These are phyloP conservation scores for Diaporthe sp. DNA, from an alignment of 2,329 filamentous ascomycete species.

Conservation along the genomic window DNA sequence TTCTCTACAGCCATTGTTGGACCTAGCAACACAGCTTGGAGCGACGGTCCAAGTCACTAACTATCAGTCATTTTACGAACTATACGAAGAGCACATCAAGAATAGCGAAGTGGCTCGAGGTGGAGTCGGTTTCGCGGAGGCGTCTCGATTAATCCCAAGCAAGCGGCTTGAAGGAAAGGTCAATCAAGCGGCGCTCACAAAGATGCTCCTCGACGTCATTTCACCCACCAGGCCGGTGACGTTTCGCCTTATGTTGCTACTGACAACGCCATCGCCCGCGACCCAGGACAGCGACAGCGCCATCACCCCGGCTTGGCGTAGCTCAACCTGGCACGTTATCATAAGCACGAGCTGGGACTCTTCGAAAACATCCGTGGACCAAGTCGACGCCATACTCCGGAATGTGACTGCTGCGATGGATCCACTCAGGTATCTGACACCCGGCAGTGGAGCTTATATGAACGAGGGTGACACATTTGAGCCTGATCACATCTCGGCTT, in stretches of 20 bases:
- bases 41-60: background rate
- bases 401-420: background rate
- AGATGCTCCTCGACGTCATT: background rate
- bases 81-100: background rate
- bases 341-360: background rate
- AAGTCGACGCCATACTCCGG: background rate
- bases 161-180: background rate
- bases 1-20: background rate
- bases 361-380: background rate
- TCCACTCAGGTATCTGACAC: background rate
- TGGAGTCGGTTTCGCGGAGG: background rate
- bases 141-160: background rate
- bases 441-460: background rate
- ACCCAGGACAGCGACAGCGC: background rate
- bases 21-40: background rate
- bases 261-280: background rate
- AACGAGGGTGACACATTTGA: background rate
- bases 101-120: background rate
- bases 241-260: background rate
- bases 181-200: background rate
- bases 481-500: background rate
- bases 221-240: background rate
- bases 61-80: background rate
- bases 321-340: background rate
- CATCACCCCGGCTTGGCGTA: background rate